A percentile compares a stretch with the other conserved stretches of the same genome.
Conservation (phyloP, 2,329 filamentous ascomycete genomes). For the Ceratocystis colombiana region DNA sequence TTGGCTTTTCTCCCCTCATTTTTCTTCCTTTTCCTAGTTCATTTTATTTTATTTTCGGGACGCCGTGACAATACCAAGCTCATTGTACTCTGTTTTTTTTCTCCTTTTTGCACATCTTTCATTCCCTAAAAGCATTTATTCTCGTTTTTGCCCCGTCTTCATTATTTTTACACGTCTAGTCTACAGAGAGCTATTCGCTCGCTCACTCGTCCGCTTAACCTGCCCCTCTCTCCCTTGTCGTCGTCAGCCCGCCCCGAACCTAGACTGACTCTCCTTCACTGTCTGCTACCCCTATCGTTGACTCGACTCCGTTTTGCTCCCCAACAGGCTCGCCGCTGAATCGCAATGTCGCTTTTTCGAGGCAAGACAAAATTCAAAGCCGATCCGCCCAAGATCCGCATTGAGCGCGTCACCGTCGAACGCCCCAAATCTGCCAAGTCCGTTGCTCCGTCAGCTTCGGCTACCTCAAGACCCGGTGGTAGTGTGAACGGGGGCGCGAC, state of each 20-base stretch:
- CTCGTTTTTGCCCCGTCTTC: conserved; percentile 13
- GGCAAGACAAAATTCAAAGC: conserved; percentile 44
- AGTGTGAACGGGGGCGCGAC: neutral
- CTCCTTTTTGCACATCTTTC: neutral
- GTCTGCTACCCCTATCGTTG: neutral
- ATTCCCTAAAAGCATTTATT: neutral
- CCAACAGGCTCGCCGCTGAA: neutral
- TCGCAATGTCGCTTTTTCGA: conserved; percentile 33
- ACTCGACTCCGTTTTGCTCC: neutral
- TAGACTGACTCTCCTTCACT: neutral
- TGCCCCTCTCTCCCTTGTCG: conserved; percentile 2
- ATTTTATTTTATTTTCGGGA: neutral
- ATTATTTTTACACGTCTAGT: conserved; percentile 7
- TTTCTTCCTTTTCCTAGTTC: neutral
- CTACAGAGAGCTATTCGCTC: neutral
- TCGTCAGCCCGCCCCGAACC: neutral
- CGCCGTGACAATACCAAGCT: neutral
- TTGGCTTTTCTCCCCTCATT: conserved; percentile 1
- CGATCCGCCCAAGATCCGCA: conserved; percentile 42
- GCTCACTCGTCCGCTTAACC: neutral
- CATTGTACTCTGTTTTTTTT: neutral
- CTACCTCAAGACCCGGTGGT: conserved; percentile 23
- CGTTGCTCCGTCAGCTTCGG: conserved; percentile 32
- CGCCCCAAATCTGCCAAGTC: conserved; percentile 35
- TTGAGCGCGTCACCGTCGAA: conserved; percentile 43